These are phyloP conservation scores for Geotrichum candidum DNA, from an alignment of 1,139 yeast genomes.

Conservation along the genomic window DNA sequence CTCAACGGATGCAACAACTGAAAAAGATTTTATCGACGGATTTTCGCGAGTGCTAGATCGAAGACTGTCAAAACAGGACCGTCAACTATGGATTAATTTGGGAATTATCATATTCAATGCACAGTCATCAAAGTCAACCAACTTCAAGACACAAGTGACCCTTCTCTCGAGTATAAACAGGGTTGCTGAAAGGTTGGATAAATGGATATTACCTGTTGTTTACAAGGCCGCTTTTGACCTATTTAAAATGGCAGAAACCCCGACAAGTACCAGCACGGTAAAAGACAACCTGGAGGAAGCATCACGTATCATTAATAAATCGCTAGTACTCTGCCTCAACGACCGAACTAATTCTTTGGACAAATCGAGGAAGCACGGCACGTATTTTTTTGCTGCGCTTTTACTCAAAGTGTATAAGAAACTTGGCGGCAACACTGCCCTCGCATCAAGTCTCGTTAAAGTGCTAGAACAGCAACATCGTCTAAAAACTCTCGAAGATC, in stretches of 20 bases:
- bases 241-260: background rate
- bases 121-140: background rate
- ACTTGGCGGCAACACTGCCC: constrained; percentile 50
- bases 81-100: background rate
- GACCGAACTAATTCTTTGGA: constrained; percentile 55
- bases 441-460: constrained; percentile 66
- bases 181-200: constrained; percentile 54
- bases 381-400: constrained; percentile 67
- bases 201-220: constrained; percentile 60
- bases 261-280: background rate
- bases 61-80: background rate
- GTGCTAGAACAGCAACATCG: constrained; percentile 52
- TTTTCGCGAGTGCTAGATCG: background rate
- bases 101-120: background rate
- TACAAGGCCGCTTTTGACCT: background rate
- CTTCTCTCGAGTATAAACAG: constrained; percentile 38
- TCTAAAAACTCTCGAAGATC: background rate
- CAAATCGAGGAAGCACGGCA: constrained; percentile 43
- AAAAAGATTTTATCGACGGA: background rate
- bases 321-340: constrained; percentile 71
- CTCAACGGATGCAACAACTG: background rate
- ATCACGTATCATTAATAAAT: constrained; percentile 50
- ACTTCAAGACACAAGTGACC: background rate
- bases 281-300: constrained; percentile 51
- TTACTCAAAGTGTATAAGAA: constrained; percentile 67